These are phyloP conservation scores for Eimeria acervulina DNA, from an alignment of 169 alveolate species.

Conservation along the genomic window DNA sequence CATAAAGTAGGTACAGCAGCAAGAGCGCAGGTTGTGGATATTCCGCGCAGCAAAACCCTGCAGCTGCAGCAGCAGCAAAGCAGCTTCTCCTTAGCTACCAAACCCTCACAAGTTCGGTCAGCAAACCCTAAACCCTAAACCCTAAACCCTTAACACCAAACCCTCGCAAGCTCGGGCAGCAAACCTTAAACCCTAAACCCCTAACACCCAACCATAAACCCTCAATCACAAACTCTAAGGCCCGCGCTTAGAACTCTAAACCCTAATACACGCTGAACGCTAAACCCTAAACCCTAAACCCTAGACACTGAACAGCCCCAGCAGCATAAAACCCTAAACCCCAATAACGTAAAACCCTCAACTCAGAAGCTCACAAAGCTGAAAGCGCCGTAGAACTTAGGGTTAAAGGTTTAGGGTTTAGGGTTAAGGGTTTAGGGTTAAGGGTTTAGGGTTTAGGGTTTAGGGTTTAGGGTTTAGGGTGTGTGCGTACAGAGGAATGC, in stretches of 20 bases:
- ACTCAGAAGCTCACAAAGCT: too few relatives aligned
- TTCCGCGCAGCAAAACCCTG: neutral
- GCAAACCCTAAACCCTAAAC: constrained; percentile 16
- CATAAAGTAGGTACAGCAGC: neutral
- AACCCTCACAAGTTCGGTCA: neutral
- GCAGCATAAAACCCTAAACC: neutral
- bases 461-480: constrained; percentile 54
- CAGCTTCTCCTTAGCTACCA: neutral
- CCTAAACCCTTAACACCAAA: neutral
- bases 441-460: constrained; percentile 40
- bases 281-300: constrained; percentile 19
- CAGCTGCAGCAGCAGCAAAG: neutral
- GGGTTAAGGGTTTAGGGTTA: constrained; percentile 25
- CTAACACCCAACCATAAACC: neutral
- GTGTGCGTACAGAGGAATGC: constrained; percentile 10
- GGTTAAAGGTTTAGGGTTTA: constrained; percentile 52
- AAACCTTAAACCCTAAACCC: neutral
- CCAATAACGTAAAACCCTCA: neutral
- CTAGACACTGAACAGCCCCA: neutral
- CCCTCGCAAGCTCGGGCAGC: too few relatives aligned
- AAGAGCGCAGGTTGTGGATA: neutral
- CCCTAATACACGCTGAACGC: neutral
- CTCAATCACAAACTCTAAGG: neutral
- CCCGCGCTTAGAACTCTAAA: neutral
- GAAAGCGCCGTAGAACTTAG: too few relatives aligned